Evolutionary conservation across 2,329 filamentous ascomycete genomes (phyloP), one percentile per base, ranked within the genome.

Genomic region (Colletotrichum melonis): DNA sequence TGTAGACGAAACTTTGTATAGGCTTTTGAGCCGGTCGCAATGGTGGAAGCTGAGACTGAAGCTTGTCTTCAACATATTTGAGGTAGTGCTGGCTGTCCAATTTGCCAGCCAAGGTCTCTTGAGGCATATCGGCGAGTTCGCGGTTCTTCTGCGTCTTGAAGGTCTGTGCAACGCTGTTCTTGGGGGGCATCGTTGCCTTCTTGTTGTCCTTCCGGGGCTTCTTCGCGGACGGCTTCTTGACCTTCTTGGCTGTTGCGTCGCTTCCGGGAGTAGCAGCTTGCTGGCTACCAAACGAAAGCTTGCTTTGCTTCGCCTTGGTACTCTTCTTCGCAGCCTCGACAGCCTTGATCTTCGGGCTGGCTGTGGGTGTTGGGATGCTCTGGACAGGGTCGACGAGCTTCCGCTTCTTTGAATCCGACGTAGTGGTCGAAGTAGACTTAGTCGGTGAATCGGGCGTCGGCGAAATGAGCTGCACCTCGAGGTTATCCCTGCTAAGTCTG

Each of bases 351-450:
- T 84, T 87, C 55, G 90, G 90, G 77, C 89, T 92, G 24, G 89
- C 85, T 62, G 82, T 85, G 7, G 90, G 90, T 1, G 90, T 92
- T 3, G 86, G 88, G 46, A 92, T 90, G 62, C 86, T 85, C 75
- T 87, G 83, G 22, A 83, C 78, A 30, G 85, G 83, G 60, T 86
- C 82, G 35, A 84, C 80, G 30, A 82, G 81, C 76, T 83, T 83
- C n/a, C 80, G 77, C 73, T 83, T 84, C 24, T 76, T 82, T 57
- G 80, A 81, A 66, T 84, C 84, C 69, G 80, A 75, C 11, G 81
- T 77, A 49, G 78, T 78, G 68, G 79, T 79, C 30, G 77, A 75
- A n/a, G 52, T 62, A 30, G 72, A 66, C 64, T 80, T 81, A 12
- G 63, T 64, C 12, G 64, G 77, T 67, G 71, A 80, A 75, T 69